A percentile compares a stretch with the other conserved stretches of the same genome.
phyloP scores from a whole-genome alignment of 2,329 filamentous ascomycete genomes.

The Coniella vitis region DNA sequence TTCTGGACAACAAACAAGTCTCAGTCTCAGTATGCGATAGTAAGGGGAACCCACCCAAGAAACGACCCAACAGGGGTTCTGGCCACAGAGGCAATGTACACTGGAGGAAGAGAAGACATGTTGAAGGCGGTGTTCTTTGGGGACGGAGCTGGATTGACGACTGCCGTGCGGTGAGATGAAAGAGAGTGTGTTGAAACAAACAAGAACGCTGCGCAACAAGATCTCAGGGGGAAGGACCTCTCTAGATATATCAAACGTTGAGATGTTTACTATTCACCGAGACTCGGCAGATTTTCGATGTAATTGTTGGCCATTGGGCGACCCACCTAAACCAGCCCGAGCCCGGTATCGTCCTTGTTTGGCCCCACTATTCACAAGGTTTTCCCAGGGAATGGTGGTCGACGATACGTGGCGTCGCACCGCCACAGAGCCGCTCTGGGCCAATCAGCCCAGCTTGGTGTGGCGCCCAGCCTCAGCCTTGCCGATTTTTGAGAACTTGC shows the following conservation, averaged over 20 bases:
- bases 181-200: neutral
- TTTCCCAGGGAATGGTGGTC: neutral
- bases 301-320: neutral
- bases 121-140: slow-evolving; percentile 24
- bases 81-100: slow-evolving; percentile 91
- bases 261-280: neutral
- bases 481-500: slow-evolving; percentile 14
- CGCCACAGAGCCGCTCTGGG: neutral
- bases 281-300: slow-evolving; percentile 1
- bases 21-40: neutral
- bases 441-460: slow-evolving; percentile 4
- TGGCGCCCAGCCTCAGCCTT: slow-evolving; percentile 14
- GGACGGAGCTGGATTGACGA: slow-evolving; percentile 7
- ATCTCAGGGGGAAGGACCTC: neutral
- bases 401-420: slow-evolving; percentile 1
- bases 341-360: slow-evolving; percentile 6
- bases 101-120: slow-evolving; percentile 76
- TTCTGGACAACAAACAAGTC: neutral
- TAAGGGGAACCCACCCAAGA: slow-evolving; percentile 60
- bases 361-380: neutral
- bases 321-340: slow-evolving; percentile 10
- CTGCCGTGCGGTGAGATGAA: neutral
- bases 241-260: neutral
- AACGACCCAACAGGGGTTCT: slow-evolving; percentile 92
- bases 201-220: neutral